phyloP scores from a whole-genome alignment of 2,329 filamentous ascomycete species.

The Volutella citrinella region DNA sequence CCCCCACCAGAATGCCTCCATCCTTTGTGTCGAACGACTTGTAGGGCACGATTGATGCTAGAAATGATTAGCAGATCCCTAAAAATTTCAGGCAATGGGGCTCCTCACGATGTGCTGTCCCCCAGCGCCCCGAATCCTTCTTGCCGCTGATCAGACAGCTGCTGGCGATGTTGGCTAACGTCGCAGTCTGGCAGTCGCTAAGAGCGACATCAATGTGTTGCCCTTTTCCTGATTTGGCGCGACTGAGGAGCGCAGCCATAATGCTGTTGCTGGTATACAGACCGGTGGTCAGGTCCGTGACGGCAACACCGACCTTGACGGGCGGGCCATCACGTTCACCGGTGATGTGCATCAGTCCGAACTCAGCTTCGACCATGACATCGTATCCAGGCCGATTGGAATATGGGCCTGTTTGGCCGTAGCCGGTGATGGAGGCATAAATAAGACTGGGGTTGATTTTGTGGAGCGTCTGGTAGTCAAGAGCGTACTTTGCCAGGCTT shows the following conservation, averaged over 20 bases:
- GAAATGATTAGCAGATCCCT: conserved; percentile 3
- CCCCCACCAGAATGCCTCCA: conserved; percentile 67
- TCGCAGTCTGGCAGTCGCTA: conserved; percentile 93
- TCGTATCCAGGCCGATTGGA: conserved; percentile 88
- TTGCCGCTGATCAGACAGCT: conserved; percentile 86
- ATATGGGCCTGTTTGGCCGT: conserved; percentile 93
- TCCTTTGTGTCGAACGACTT: conserved; percentile 75
- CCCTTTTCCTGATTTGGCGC: conserved; percentile 71
- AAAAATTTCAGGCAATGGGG: neutral
- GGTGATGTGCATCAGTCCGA: conserved; percentile 98
- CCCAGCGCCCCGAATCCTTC: conserved; percentile 87
- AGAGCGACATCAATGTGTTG: conserved; percentile 91
- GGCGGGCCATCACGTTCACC: conserved; percentile 83
- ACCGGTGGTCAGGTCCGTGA: conserved; percentile 93
- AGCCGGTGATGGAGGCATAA: conserved; percentile 95
- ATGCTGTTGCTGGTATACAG: conserved; percentile 94
- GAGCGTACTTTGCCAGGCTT: conserved; percentile 80
- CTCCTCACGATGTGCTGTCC: conserved; percentile 82
- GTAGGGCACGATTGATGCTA: conserved; percentile 96
- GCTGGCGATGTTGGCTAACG: conserved; percentile 90
- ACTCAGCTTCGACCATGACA: conserved; percentile 98
- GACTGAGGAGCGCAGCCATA: conserved; percentile 84
- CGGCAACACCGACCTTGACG: conserved; percentile 95
- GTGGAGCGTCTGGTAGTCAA: conserved; percentile 81
- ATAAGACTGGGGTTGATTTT: conserved; percentile 83